Conservation (phyloP, 1,284 basidiomycete genomes). For the Boletellus deceptivus region DNA sequence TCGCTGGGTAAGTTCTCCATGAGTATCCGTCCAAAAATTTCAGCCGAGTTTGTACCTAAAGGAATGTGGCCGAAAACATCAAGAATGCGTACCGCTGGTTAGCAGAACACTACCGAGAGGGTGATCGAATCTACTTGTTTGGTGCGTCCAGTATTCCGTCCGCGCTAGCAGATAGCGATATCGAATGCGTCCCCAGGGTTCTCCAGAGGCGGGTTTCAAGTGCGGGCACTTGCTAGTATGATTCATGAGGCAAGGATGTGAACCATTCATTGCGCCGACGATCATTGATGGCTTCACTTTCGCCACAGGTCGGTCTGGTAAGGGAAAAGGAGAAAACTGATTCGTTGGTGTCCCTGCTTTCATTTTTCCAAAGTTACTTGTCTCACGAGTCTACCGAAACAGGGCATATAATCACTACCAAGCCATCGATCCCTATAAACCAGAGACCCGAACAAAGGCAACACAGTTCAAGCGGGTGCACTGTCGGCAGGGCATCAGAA, state of each 20-base stretch:
- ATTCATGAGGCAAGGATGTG: constrained; percentile 26
- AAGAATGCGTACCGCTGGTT: constrained; percentile 39
- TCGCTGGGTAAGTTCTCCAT: background rate
- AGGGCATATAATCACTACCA: constrained; percentile 31
- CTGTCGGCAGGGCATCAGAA: constrained; percentile 21
- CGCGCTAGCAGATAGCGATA: constrained; percentile 23
- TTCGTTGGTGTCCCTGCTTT: constrained; percentile 1
- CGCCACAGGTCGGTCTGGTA: constrained; percentile 15
- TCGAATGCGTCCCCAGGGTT: constrained; percentile 35
- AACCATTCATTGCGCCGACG: constrained; percentile 1
- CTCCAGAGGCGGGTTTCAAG: constrained; percentile 44
- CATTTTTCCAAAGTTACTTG: background rate
- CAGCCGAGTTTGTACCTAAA: background rate
- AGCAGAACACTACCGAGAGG: constrained; percentile 29
- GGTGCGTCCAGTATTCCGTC: constrained; percentile 25
- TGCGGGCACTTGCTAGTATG: constrained; percentile 38
- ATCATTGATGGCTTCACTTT: constrained; percentile 27
- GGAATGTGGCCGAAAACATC: constrained; percentile 17
- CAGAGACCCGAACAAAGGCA: background rate
- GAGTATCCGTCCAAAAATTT: background rate
- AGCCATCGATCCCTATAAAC: background rate
- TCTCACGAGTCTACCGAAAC: background rate
- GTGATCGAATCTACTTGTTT: constrained; percentile 39
- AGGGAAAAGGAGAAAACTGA: background rate
- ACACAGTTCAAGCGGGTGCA: constrained; percentile 33